Evolutionary conservation across 306 rosid genomes (phyloP), one percentile per base, ranked within the genome.

Genomic region (Crotalaria pallida): DNA sequence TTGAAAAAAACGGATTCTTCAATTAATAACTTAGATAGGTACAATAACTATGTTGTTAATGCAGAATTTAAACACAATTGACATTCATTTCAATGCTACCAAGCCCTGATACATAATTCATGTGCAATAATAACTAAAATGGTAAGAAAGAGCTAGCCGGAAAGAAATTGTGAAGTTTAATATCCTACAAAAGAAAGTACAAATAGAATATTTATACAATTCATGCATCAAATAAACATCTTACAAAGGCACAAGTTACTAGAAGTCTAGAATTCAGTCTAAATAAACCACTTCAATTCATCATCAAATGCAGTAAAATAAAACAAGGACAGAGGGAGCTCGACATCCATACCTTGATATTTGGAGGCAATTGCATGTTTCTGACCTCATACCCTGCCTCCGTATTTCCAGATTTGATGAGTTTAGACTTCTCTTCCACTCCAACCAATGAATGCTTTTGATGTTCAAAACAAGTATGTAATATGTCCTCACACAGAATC

Each of bases 401-500:
- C 18, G 9, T 48, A 75, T 71, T 79, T 50, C 77, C 84, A 43
- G 77, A 81, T 48, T 48, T 69, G 41, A 64, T 60, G 44, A 69
- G 72, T 65, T 81, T 80, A 51, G 74, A 47, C 68, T 49, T 79
- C 75, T 71, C 77, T 52, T 74, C 83, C 82, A 70, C 72, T 82
- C 81, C 84, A 63, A 73, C 65, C 73, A 75, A 66, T 23, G 91
- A 81, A 74, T 74, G 70, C 75, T 79, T 71, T 77, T 73, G 75
- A 70, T 80, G 74, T 75, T 87, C 83, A 74, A 80, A 78, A 72
- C 97, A 94, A 19, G 65, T 38, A 70, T 80, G 66, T 41, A 81
- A 60, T 69, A 94, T 79, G 72, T 87, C 94, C 77, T 74, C 58
- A 52, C 98, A 90, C 55, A 85, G 91, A 81, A 94, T 84, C 83